These are phyloP conservation scores for Umbelopsis sp. DNA, from an alignment of 192 early-diverging fungal genomes.

Conservation along the genomic window DNA sequence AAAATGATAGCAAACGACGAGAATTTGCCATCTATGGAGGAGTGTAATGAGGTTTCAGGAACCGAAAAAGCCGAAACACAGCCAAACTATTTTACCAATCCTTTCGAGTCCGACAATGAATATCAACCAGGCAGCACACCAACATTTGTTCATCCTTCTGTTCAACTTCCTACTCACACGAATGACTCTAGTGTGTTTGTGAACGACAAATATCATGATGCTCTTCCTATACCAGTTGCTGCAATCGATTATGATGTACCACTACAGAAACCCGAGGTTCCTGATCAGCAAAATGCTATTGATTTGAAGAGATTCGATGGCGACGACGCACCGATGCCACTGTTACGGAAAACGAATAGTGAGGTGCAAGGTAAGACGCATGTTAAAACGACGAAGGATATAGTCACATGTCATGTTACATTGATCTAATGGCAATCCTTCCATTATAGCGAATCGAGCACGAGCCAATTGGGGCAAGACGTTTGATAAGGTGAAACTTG, in stretches of 20 bases:
- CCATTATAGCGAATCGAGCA: conserved; percentile 6
- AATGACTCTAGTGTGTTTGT: neutral
- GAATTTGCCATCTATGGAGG: conserved; percentile 33
- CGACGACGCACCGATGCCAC: neutral
- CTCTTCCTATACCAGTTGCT: neutral
- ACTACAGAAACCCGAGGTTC: neutral
- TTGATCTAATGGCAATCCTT: neutral
- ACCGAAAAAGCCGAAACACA: conserved; percentile 13
- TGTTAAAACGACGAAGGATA: neutral
- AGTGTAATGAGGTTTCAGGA: conserved; percentile 15
- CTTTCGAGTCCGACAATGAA: conserved; percentile 31
- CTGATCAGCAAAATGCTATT: neutral
- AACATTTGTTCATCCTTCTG: neutral
- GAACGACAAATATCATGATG: neutral
- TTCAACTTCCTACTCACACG: neutral
- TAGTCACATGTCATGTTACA: neutral
- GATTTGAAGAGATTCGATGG: neutral
- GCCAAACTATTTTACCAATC: conserved; percentile 35
- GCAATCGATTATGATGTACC: neutral
- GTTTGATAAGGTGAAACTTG: conserved; percentile 24
- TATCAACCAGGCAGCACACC: neutral
- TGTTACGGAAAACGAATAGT: neutral
- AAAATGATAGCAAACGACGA: conserved; percentile 9
- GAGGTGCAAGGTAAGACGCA: neutral
- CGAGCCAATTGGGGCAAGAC: conserved; percentile 25